Percentiles rank a stretch among this genome's conserved stretches.
phyloP scores from a whole-genome alignment of 257 asterid species.

The Lavandula angustifolia region DNA sequence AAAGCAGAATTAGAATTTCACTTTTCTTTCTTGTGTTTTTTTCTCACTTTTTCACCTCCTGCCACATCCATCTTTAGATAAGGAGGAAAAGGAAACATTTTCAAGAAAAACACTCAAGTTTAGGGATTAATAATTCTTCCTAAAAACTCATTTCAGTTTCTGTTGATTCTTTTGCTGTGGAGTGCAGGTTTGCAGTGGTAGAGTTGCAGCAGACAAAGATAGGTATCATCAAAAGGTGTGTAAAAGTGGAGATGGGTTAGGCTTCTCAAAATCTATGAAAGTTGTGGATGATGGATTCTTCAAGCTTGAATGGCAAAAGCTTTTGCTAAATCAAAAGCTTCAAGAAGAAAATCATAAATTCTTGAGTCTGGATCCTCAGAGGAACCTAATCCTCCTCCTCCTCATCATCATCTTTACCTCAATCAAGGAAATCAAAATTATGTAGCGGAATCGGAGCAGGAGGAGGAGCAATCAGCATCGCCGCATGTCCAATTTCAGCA shows the following conservation, averaged over 20 bases:
- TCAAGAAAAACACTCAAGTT: slow-evolving; percentile 21
- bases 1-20: slow-evolving; percentile 11
- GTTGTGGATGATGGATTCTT: slow-evolving; percentile 47
- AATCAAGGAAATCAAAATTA: slow-evolving; percentile 27
- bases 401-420: slow-evolving; percentile 38
- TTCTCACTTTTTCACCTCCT: slow-evolving; percentile 17
- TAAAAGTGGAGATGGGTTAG: slow-evolving; percentile 29
- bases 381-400: slow-evolving; percentile 45
- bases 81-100: background rate
- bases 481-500: slow-evolving; percentile 31
- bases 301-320: slow-evolving; percentile 52
- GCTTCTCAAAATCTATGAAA: slow-evolving; percentile 16
- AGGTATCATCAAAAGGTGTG: slow-evolving; percentile 46
- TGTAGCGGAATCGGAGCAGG: slow-evolving; percentile 2
- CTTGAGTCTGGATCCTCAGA: slow-evolving; percentile 95
- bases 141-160: background rate
- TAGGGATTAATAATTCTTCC: too few species aligned
- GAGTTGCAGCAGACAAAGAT: slow-evolving; percentile 22
- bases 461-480: slow-evolving; percentile 15
- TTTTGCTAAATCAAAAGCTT: slow-evolving; percentile 57
- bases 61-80: background rate
- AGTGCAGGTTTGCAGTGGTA: background rate
- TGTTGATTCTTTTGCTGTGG: background rate
- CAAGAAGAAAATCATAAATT: slow-evolving; percentile 52
- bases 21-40: slow-evolving; percentile 20